Evolutionary conservation across 2,329 filamentous ascomycete species (phyloP), one percentile per base, ranked within the genome.

Genomic region (Fusarium falciforme): DNA sequence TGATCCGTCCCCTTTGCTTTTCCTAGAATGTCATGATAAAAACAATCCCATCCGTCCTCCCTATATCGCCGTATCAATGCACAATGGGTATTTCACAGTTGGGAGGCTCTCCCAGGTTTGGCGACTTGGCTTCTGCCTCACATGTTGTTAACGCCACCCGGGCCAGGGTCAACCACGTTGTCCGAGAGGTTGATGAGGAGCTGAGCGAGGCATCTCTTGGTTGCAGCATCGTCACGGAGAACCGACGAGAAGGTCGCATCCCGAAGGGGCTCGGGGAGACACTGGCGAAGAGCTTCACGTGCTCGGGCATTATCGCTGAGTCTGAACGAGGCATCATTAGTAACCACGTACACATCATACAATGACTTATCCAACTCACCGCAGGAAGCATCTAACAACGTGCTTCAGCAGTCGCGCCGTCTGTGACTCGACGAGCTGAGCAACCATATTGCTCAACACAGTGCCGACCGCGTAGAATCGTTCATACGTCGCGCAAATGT

Each of bases 401-500:
- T 99, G 96, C 89, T 99, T 99, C 27, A 99, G 90, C 55, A 99
- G 88, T 61, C 96, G 90, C 33, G 97, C 96, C 2, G 96, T 99
- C 85, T 99, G 96, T 80, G 98, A 96, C 84, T 99, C 96, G 42
- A 98, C 96, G 40, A 99, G 89, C 85, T 98, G 96, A 62, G 93
- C 95, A 66, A 99, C 96, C 96, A 99, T 99, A 82, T 98, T 99
- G 86, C 94, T 98, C 42, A 99, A 87, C 7, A 99, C 96, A 1
- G 96, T 99, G 7, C 96, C 96, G 6, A 99, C 96, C 9, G 96
- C 96, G 78, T 98, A 99, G 84, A 99, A 99, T 22, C 96, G 91
- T 87, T 99, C 96, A 79, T 99, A 99, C 1, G 96, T 99, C 74
- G 97, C 96, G 84, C 96, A 99, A 68, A 99, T 99, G 84, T 99